Conservation (phyloP, 164 flowering plant species). For the Piper longum region DNA sequence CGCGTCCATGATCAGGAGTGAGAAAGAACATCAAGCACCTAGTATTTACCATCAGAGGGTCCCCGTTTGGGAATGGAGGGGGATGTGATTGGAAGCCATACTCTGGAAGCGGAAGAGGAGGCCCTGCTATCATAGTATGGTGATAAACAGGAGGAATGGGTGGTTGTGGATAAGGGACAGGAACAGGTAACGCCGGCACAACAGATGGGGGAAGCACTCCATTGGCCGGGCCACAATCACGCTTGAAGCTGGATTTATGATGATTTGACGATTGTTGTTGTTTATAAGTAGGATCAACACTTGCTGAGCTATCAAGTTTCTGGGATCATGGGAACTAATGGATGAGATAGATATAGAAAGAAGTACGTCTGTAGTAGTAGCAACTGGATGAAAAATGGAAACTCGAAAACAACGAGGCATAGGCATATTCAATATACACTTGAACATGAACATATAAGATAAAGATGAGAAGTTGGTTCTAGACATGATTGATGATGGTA, state of each 20-base stretch:
- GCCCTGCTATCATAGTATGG: constrained; percentile 33
- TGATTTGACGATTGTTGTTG: constrained; percentile 28
- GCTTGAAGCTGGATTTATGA: constrained; percentile 48
- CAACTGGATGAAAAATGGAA: too few relatives aligned
- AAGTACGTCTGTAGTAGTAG: too few relatives aligned
- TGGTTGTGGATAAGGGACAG: constrained; percentile 39
- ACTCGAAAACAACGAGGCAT: too few relatives aligned
- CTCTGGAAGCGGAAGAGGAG: constrained; percentile 43
- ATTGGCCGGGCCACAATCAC: constrained; percentile 10
- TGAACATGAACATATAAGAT: too few relatives aligned
- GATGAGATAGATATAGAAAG: too few relatives aligned
- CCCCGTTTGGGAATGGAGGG: constrained; percentile 36
- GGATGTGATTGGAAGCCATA: constrained; percentile 45
- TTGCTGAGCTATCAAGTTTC: constrained; percentile 38
- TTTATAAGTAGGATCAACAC: constrained; percentile 26
- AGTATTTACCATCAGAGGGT: constrained; percentile 27
- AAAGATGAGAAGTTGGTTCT: too few relatives aligned
- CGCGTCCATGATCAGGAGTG: constrained; percentile 34
- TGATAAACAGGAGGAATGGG: constrained; percentile 34
- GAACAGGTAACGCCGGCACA: constrained; percentile 44
- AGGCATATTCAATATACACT: too few relatives aligned
- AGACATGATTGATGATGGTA: too few relatives aligned
- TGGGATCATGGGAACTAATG: neutral
- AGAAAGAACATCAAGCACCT: constrained; percentile 33
- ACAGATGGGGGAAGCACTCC: constrained; percentile 19